Conservation (phyloP, 176 grass and related monocot species). For the Triticum timopheevii region DNA sequence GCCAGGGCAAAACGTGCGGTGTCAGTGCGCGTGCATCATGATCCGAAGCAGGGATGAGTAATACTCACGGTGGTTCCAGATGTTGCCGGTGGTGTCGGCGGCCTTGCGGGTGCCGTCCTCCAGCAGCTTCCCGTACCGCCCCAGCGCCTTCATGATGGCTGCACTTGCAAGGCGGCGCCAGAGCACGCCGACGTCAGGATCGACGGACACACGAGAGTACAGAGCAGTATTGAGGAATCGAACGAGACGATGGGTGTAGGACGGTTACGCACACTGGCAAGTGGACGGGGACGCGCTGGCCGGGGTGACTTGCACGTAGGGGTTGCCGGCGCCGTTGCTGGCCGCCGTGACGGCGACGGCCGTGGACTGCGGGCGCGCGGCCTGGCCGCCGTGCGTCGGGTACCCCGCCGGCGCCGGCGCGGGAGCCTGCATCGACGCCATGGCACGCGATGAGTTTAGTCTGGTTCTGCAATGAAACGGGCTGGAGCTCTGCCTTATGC, state of each 20-base stretch:
- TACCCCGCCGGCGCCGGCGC: constrained; percentile 30
- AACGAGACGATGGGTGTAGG: neutral
- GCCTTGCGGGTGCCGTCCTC: constrained; percentile 69
- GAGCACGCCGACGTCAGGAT: neutral
- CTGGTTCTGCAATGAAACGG: constrained; percentile 1
- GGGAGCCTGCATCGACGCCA: constrained; percentile 24
- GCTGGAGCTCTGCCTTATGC: neutral
- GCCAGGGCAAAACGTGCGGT: neutral
- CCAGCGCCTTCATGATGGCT: constrained; percentile 49
- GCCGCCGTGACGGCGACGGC: constrained; percentile 34
- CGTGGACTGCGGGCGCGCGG: constrained; percentile 19
- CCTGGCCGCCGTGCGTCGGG: constrained; percentile 27
- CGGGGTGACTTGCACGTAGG: constrained; percentile 65
- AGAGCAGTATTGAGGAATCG: neutral
- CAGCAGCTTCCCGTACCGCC: constrained; percentile 57
- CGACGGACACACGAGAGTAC: no score
- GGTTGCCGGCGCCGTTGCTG: constrained; percentile 45
- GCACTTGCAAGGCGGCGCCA: neutral
- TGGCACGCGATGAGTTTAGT: neutral
- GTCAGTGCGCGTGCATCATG: neutral
- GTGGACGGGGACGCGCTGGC: constrained; percentile 28
- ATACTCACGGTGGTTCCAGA: constrained; percentile 68
- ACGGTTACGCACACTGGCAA: constrained; percentile 37
- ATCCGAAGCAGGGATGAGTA: no score
- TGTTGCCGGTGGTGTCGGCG: constrained; percentile 56